phyloP scores from a whole-genome alignment of 1,139 yeast species.

The Candida tunisiensis region DNA sequence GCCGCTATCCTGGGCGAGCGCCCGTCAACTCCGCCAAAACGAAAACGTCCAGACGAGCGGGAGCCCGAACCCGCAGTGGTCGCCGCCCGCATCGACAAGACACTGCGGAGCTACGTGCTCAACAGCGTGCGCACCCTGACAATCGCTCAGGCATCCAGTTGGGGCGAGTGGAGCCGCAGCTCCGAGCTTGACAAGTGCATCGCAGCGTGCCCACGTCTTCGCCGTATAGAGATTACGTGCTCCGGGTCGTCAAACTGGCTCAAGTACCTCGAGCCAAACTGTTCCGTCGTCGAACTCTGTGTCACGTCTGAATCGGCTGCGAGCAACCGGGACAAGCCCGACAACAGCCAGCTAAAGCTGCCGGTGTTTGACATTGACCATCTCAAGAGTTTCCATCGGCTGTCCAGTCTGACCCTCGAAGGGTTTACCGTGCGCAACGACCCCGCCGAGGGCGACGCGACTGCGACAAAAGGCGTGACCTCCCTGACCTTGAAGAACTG shows the following conservation, averaged over 20 bases:
- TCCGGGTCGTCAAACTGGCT: not conserved
- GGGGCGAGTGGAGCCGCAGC: not conserved
- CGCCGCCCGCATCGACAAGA: too few species aligned
- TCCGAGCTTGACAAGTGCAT: not conserved
- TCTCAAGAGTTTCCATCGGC: not conserved
- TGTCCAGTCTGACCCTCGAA: not conserved
- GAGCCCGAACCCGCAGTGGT: too few species aligned
- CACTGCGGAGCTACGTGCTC: too few species aligned
- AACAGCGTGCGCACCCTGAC: too few species aligned
- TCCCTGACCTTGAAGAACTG: slow-evolving; percentile 6
- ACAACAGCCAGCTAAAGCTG: not conserved
- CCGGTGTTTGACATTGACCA: not conserved
- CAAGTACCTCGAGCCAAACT: not conserved
- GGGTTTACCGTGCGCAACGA: not conserved
- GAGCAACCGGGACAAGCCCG: not conserved
- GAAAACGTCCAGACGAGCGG: too few species aligned
- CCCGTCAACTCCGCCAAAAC: too few species aligned
- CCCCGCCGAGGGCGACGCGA: not conserved
- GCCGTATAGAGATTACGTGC: not conserved
- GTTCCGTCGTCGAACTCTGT: not conserved
- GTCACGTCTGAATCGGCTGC: not conserved
- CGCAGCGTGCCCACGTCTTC: not conserved
- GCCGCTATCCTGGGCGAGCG: too few species aligned
- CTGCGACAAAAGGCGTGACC: too few species aligned
- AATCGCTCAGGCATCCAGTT: not conserved